Conservation (phyloP, 345 rosid species). For the Arabidopsis thaliana region TAIR10.1 NC_003075.7:13829501-13830000, state of each 20-base stretch:
- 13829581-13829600: slow-evolving; percentile 48
- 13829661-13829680: slow-evolving; percentile 51
- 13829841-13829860: slow-evolving; percentile 52
- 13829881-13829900: slow-evolving; percentile 47
- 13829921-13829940: not conserved
- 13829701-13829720: not conserved
- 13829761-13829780: slow-evolving; percentile 57
- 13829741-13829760: slow-evolving; percentile 58
- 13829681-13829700: slow-evolving; percentile 39
- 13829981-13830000: slow-evolving; percentile 55
- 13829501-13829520: not conserved
- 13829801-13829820: slow-evolving; percentile 49
- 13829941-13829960: not conserved
- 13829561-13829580: slow-evolving; percentile 48
- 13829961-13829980: not conserved
- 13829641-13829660: slow-evolving; percentile 15
- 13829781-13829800: slow-evolving; percentile 51
- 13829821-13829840: slow-evolving; percentile 54
- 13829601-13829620: slow-evolving; percentile 31
- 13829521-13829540: not conserved
- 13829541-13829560: slow-evolving; percentile 53
- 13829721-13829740: slow-evolving; percentile 42
- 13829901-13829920: slow-evolving; percentile 53
- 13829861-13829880: slow-evolving; percentile 33
- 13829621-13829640: slow-evolving; percentile 40